Evolutionary conservation across 1,284 basidiomycete species (phyloP), one percentile per base, ranked within the genome.

Genomic region (Puccinia hordei): DNA sequence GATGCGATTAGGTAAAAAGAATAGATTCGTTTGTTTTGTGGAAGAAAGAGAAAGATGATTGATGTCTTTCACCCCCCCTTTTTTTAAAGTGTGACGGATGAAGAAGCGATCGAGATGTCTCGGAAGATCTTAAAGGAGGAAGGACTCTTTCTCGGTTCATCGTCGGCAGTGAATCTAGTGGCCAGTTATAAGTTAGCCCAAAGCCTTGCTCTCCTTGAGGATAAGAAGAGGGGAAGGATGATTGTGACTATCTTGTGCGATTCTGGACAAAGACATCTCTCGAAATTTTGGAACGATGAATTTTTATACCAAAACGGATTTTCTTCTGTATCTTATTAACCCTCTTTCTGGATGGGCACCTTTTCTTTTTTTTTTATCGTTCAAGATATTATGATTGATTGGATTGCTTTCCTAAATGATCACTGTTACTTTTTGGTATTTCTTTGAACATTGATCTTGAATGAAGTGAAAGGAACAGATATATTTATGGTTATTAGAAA

Each of bases 131-230:
- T 95, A 2, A 87, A 90, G 69, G 88, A 93, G 81, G 97, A 99
- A 83, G 97, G 96, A 0, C 87, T 99, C 13, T 98, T 98, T 87
- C 88, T 99, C 30, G 97, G 97, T 5, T 98, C 94, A 0, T 97
- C 94, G 80, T 95, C 93, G 83, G 96, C 97, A 0, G 97, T 95
- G 84, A 99, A 99, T 85, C 89, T 98, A 46, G 90, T 98, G 19
- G 93, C 95, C 0, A 93, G 92, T 82, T 89, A 98, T 15, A 91
- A 91, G 83, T 87, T 93, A 6, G 90, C 89, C 0, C 91, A 91
- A 83, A 19, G 13, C 24, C 22, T 24, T n/a, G n/a, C n/a, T n/a
- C n/a, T n/a, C n/a, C n/a, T n/a, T n/a, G n/a, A n/a, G n/a, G n/a
- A n/a, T n/a, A n/a, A n/a, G n/a, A n/a, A n/a, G n/a, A n/a, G n/a